phyloP scores from a whole-genome alignment of 805 yeast genomes.

The Barnettozyma populi region DNA sequence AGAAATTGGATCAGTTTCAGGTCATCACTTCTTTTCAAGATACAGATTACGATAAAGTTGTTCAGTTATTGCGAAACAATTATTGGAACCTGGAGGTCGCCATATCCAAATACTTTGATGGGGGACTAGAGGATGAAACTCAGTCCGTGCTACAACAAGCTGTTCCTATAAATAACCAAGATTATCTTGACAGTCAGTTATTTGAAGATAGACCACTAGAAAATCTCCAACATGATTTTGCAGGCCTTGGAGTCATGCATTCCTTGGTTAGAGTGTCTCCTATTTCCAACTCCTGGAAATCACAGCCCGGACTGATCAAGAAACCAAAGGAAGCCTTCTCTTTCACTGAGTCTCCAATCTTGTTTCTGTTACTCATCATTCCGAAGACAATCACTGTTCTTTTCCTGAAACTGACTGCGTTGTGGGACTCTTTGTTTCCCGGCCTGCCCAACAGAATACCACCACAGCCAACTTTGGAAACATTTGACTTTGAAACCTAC shows the following conservation, averaged over 20 bases:
- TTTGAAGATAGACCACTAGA: conserved; percentile 2
- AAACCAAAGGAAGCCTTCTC: neutral
- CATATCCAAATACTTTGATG: conserved; percentile 57
- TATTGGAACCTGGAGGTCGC: conserved; percentile 61
- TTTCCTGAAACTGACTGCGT: conserved; percentile 32
- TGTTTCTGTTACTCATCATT: conserved; percentile 48
- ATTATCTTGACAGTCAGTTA: neutral
- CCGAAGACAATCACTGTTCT: conserved; percentile 46
- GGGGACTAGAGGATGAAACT: conserved; percentile 33
- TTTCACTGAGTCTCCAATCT: conserved; percentile 30
- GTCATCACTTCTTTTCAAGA: conserved; percentile 45
- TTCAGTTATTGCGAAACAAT: conserved; percentile 42
- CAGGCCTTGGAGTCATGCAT: conserved; percentile 13
- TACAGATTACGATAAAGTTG: conserved; percentile 40
- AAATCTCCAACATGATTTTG: neutral
- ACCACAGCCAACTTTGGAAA: conserved; percentile 19
- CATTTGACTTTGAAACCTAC: conserved; percentile 12
- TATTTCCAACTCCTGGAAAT: conserved; percentile 26
- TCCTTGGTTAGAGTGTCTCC: conserved; percentile 30
- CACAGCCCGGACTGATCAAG: conserved; percentile 12
- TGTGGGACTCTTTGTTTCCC: conserved; percentile 33
- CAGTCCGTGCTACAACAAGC: neutral
- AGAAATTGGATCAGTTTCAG: conserved; percentile 42
- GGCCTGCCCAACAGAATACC: conserved; percentile 30
- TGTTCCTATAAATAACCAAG: neutral